Conservation (phyloP, 1,284 basidiomycete genomes). For the Boletus semigastroideus region DNA sequence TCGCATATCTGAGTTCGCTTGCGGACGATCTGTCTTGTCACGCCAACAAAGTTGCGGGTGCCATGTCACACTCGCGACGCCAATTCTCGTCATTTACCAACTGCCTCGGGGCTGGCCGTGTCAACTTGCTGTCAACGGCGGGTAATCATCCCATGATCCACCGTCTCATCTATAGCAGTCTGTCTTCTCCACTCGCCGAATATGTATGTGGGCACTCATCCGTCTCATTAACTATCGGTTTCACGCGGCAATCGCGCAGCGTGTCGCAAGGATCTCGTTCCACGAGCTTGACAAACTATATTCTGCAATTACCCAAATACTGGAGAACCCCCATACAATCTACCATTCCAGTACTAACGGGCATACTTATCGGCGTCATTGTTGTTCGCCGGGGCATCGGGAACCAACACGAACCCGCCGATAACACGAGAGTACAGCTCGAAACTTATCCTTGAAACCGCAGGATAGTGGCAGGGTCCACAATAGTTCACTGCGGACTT, state of each 20-base stretch:
- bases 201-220: background rate
- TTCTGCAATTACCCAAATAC: background rate
- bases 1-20: conserved; percentile 14
- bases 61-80: conserved; percentile 7
- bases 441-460: conserved; percentile 11
- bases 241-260: conserved; percentile 2
- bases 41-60: conserved; percentile 4
- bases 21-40: conserved; percentile 4
- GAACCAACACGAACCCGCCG: conserved; percentile 5
- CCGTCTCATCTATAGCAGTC: background rate
- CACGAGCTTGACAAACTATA: background rate
- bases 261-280: background rate
- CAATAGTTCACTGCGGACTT: conserved; percentile 6
- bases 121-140: background rate
- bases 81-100: background rate
- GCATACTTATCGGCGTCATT: background rate
- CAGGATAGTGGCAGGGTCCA: background rate
- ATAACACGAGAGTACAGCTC: background rate
- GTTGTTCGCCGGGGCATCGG: conserved; percentile 5
- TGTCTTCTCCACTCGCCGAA: conserved; percentile 1
- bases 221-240: background rate
- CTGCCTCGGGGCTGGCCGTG: conserved; percentile 4
- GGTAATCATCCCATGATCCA: conserved; percentile 1
- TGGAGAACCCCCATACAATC: background rate
- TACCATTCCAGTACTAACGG: background rate